These are phyloP conservation scores for Debaryomyces udenii DNA, from an alignment of 1,139 yeast genomes.

Conservation along the genomic window DNA sequence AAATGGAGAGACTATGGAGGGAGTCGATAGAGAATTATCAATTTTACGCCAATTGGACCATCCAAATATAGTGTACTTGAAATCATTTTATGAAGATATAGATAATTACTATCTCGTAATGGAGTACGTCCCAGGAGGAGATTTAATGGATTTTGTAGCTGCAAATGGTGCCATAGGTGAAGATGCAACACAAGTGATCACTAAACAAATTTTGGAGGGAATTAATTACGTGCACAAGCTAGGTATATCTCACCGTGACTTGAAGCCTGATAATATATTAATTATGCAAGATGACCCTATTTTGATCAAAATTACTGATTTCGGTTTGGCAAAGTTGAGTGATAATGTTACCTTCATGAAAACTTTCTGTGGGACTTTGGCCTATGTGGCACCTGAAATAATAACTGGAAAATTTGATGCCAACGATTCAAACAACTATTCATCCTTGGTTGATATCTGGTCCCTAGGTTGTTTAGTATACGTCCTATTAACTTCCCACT, in stretches of 20 bases:
- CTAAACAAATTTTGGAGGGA: slow-evolving; percentile 82
- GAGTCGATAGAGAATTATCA: slow-evolving; percentile 83
- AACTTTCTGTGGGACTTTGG: slow-evolving; percentile 88
- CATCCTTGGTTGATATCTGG: slow-evolving; percentile 94
- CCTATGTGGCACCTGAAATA: slow-evolving; percentile 94
- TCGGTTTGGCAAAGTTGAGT: slow-evolving; percentile 84
- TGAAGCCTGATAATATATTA: slow-evolving; percentile 89
- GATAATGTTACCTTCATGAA: slow-evolving; percentile 78
- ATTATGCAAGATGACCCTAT: slow-evolving; percentile 93
- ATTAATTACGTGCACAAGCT: slow-evolving; percentile 82
- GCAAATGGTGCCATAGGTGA: slow-evolving; percentile 91
- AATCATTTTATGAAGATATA: slow-evolving; percentile 82
- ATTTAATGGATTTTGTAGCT: slow-evolving; percentile 93
- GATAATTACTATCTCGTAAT: slow-evolving; percentile 83
- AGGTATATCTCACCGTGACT: slow-evolving; percentile 91
- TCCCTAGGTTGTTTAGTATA: slow-evolving; percentile 84
- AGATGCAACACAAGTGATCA: slow-evolving; percentile 82
- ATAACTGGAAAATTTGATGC: slow-evolving; percentile 67
- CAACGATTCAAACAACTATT: slow-evolving; percentile 53
- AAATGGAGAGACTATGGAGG: slow-evolving; percentile 61
- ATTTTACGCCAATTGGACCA: slow-evolving; percentile 78
- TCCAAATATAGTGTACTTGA: slow-evolving; percentile 79
- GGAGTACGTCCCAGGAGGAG: slow-evolving; percentile 98
- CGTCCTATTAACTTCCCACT: slow-evolving; percentile 86
- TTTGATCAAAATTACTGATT: slow-evolving; percentile 85